Base-by-base conservation (phyloP, 148 eudicot species). In the Bassia scoparia region DNA sequence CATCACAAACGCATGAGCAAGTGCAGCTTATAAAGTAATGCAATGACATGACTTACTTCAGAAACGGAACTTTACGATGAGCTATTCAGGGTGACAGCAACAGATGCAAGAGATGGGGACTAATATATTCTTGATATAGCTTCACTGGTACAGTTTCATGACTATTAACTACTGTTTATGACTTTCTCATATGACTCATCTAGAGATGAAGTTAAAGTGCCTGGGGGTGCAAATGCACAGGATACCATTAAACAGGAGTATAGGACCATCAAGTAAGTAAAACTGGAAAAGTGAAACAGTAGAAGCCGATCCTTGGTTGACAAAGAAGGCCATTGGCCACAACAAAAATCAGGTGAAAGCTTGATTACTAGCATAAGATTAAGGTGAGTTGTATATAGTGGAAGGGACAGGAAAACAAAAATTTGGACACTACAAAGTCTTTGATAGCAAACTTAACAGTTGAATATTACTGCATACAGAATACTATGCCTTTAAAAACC, bases 341-440 rank as follows among this genome's bases (percentile, higher is more conserved):
- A 5, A 10, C 9, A 26, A 23, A n/a, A n/a, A 30, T 53, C 38
- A 54, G 14, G 44, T 23, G n/a, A 15, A 23, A 23, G 3, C 31
- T 23, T 34, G 50, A 21, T 33, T 53, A 37, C 26, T 31, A 7
- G 17, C 26, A 29, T 18, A 33, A 31, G n/a, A 33, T 13, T 7
- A 14, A 35, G 46, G 20, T 3, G 29, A 35, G 15, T 14, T 26
- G 7, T 21, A 70, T 2, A 27, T 23, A 38, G 34, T 20, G 6
- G 4, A 41, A 38, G 17, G n/a, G 37, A 58, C 37, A 41, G 13
- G 9, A 38, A 18, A 41, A 18, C 52, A 41, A 44, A 35, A 27
- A 62, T 41, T 7, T 38, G 65, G 59, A 71, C 27, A 59, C 54
- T 21, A 52, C 56, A 52, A n/a, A 52, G 56, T 52, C 56, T 71